Evolutionary conservation across 2,329 filamentous ascomycete species (phyloP).

Genomic region (Colletotrichum godetiae): DNA sequence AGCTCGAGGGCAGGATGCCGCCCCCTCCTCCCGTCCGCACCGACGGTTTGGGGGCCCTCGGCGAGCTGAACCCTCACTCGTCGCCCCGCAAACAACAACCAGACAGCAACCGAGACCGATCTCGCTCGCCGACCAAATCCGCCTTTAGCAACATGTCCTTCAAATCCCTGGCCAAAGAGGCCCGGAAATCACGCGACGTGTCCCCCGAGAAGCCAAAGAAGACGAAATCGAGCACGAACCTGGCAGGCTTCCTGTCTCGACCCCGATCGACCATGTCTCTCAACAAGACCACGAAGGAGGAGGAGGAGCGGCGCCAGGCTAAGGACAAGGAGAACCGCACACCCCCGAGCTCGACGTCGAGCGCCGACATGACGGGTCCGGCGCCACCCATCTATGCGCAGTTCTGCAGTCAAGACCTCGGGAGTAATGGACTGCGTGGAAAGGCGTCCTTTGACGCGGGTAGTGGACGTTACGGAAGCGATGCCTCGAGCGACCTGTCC

Average conservation of each 20-base stretch:
- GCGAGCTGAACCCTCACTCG: slow-evolving; percentile 66
- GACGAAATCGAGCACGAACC: slow-evolving; percentile 84
- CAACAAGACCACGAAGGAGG: slow-evolving; percentile 61
- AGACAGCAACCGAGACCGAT: slow-evolving; percentile 45
- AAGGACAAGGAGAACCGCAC: slow-evolving; percentile 87
- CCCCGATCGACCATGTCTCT: slow-evolving; percentile 79
- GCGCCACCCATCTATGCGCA: slow-evolving; percentile 84
- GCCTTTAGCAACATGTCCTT: slow-evolving; percentile 56
- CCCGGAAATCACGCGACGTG: slow-evolving; percentile 53
- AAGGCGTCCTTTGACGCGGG: slow-evolving; percentile 36
- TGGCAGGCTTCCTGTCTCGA: slow-evolving; percentile 80
- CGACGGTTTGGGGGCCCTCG: slow-evolving; percentile 56
- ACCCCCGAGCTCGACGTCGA: slow-evolving; percentile 62
- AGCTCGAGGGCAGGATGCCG: slow-evolving; percentile 37
- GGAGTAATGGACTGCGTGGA: slow-evolving; percentile 35
- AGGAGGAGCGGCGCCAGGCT: slow-evolving; percentile 60
- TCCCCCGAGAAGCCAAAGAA: slow-evolving; percentile 77
- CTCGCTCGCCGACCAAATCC: slow-evolving; percentile 57
- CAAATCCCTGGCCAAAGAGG: slow-evolving; percentile 54
- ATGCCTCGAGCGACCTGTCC: slow-evolving; percentile 3
- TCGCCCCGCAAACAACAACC: slow-evolving; percentile 50
- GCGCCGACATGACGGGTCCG: slow-evolving; percentile 47
- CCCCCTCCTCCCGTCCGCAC: slow-evolving; percentile 50
- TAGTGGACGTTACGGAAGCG: slow-evolving; percentile 29
- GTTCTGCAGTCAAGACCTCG: slow-evolving; percentile 63